Evolutionary conservation across 805 yeast species (phyloP).

Genomic region (Danielia reshetovae): DNA sequence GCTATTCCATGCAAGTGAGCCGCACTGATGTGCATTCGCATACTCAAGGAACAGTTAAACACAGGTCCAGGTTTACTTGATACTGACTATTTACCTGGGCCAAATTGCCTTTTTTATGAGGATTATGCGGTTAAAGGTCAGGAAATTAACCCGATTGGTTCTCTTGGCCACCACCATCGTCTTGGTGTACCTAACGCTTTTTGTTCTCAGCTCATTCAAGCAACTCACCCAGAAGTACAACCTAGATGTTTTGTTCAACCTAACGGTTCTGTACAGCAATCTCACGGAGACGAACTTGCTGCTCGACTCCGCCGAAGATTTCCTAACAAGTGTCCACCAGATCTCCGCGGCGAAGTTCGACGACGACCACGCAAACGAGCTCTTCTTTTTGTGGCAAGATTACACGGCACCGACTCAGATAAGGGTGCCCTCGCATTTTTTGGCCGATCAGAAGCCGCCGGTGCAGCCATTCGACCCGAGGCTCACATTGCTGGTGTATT

Average conservation of each 20-base stretch:
- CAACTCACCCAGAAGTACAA: neutral
- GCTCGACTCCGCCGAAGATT: neutral
- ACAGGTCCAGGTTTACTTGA: too few relatives aligned
- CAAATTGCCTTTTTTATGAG: neutral
- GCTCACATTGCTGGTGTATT: constrained; percentile 18
- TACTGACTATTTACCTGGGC: too few relatives aligned
- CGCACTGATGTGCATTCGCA: too few relatives aligned
- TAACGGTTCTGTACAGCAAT: constrained; percentile 2
- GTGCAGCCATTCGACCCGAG: constrained; percentile 20
- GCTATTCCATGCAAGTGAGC: too few relatives aligned
- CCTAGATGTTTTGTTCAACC: neutral
- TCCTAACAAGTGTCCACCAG: neutral
- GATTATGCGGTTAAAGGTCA: constrained; percentile 1
- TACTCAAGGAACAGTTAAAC: too few relatives aligned
- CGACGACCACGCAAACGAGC: constrained; percentile 1
- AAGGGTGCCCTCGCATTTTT: constrained; percentile 4
- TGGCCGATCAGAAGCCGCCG: constrained; percentile 3
- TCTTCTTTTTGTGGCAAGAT: constrained; percentile 7
- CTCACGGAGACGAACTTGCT: constrained; percentile 1
- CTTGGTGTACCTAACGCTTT: neutral
- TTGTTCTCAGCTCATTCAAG: neutral
- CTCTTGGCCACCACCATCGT: constrained; percentile 1
- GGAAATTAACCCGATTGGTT: neutral
- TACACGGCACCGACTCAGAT: constrained; percentile 6
- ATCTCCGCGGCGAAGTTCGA: constrained; percentile 3